phyloP scores from a whole-genome alignment of 768 basidiomycete genomes.

The Pluteus cervinus region DNA sequence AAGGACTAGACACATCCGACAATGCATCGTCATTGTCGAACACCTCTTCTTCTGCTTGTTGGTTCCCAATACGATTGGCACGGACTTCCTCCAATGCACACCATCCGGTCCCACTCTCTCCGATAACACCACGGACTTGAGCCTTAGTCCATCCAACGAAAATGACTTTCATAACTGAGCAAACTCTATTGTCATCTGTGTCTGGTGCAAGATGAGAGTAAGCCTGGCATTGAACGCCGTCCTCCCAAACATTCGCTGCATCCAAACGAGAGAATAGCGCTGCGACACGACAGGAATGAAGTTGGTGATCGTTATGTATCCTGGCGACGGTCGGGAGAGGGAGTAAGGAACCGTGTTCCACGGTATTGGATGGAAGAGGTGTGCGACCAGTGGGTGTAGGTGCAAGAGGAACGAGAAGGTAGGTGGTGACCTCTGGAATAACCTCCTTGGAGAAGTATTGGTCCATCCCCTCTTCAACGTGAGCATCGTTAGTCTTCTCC shows the following conservation, averaged over 20 bases:
- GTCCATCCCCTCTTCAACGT: slow-evolving; percentile 35
- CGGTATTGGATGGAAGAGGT: slow-evolving; percentile 35
- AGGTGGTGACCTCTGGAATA: slow-evolving; percentile 45
- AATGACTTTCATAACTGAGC: slow-evolving; percentile 60
- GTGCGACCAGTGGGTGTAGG: slow-evolving; percentile 66
- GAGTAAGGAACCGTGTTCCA: slow-evolving; percentile 30
- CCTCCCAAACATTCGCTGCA: slow-evolving; percentile 59
- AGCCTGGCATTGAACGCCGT: slow-evolving; percentile 53
- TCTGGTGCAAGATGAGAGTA: slow-evolving; percentile 39
- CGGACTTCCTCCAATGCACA: slow-evolving; percentile 60
- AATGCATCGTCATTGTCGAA: slow-evolving; percentile 21
- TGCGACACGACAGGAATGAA: slow-evolving; percentile 59
- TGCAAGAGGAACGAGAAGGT: slow-evolving; percentile 69
- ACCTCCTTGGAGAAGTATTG: slow-evolving; percentile 50
- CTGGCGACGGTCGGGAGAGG: slow-evolving; percentile 47
- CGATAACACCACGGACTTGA: slow-evolving; percentile 61
- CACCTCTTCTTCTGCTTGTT: slow-evolving; percentile 10
- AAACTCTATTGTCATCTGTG: slow-evolving; percentile 33
- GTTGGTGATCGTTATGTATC: slow-evolving; percentile 45
- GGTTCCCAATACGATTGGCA: slow-evolving; percentile 19
- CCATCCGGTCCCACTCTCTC: slow-evolving; percentile 71
- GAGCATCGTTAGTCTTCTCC: slow-evolving; percentile 7
- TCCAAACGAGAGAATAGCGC: slow-evolving; percentile 71
- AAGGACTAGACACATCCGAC: slow-evolving; percentile 18
- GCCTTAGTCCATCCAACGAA: slow-evolving; percentile 70